A percentile compares a stretch with the other conserved stretches of the same genome.
phyloP scores from a whole-genome alignment of 495 filamentous ascomycete species.

The Tuber microsphaerosporum region DNA sequence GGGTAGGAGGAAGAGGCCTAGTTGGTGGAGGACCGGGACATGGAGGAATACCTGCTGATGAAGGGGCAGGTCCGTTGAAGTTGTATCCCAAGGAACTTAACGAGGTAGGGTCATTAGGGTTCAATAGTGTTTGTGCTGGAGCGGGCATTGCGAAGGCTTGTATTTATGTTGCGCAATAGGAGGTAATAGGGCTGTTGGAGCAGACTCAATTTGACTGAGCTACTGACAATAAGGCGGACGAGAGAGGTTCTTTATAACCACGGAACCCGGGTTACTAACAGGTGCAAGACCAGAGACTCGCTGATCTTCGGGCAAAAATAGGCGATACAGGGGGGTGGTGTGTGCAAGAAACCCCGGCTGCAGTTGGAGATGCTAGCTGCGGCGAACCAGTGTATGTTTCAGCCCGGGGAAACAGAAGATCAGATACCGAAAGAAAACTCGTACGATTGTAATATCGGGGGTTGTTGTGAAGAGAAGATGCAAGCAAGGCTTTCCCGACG shows the following conservation, averaged over 20 bases:
- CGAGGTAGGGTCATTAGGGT: slow-evolving; percentile 41
- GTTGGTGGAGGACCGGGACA: slow-evolving; percentile 41
- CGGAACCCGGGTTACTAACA: slow-evolving; percentile 8
- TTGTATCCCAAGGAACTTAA: slow-evolving; percentile 42
- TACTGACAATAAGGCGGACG: slow-evolving; percentile 18
- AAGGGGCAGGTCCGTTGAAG: slow-evolving; percentile 41
- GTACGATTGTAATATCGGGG: neutral
- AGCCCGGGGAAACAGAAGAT: slow-evolving; percentile 13
- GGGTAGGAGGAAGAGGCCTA: slow-evolving; percentile 42
- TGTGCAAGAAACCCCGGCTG: slow-evolving; percentile 3
- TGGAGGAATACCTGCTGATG: slow-evolving; percentile 26
- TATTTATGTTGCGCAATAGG: neutral
- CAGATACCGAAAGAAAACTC: neutral
- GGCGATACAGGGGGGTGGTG: slow-evolving; percentile 22
- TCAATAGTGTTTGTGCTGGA: slow-evolving; percentile 39
- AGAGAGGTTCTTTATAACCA: slow-evolving; percentile 30
- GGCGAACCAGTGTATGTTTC: slow-evolving; percentile 35
- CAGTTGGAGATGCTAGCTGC: slow-evolving; percentile 10
- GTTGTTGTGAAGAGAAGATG: neutral
- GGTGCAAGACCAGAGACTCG: slow-evolving; percentile 8
- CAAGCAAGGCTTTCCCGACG: neutral
- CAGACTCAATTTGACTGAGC: slow-evolving; percentile 18
- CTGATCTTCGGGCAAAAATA: slow-evolving; percentile 33
- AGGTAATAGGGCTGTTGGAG: slow-evolving; percentile 1
- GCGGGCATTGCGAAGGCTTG: slow-evolving; percentile 38